Percentiles rank a stretch among this genome's conserved stretches.
phyloP scores from a whole-genome alignment of 164 flowering plant species.

The Annona cherimola region DNA sequence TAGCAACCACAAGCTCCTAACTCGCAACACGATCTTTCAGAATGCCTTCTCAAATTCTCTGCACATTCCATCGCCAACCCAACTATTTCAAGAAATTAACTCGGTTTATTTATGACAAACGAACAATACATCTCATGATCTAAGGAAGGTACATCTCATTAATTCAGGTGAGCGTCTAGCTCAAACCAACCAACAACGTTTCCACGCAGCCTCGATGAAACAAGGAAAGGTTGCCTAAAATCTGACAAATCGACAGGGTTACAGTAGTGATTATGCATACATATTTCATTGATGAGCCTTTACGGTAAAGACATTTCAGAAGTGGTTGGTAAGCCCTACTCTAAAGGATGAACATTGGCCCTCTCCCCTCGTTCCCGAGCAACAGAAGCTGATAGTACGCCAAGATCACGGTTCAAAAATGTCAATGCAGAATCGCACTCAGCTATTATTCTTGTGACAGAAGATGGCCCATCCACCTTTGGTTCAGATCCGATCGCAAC shows the following conservation, averaged over 20 bases:
- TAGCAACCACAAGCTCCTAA: too few relatives aligned
- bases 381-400: constrained; percentile 88
- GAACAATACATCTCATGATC: background rate
- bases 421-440: constrained; percentile 88
- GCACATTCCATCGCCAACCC: background rate
- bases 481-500: constrained; percentile 76
- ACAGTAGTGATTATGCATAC: background rate
- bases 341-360: constrained; percentile 2
- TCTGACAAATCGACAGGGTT: background rate
- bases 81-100: background rate
- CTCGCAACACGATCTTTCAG: too few relatives aligned
- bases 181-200: background rate
- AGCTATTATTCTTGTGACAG: constrained; percentile 81
- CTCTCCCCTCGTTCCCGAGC: constrained; percentile 71
- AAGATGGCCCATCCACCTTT: constrained; percentile 49
- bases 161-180: background rate
- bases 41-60: background rate
- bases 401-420: constrained; percentile 83
- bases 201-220: background rate
- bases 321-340: background rate
- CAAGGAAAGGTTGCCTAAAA: too few relatives aligned
- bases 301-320: background rate
- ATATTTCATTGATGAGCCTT: background rate
- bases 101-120: background rate
- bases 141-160: background rate